phyloP scores from a whole-genome alignment of 495 filamentous ascomycete species.

The Pyrenula massariospora region DNA sequence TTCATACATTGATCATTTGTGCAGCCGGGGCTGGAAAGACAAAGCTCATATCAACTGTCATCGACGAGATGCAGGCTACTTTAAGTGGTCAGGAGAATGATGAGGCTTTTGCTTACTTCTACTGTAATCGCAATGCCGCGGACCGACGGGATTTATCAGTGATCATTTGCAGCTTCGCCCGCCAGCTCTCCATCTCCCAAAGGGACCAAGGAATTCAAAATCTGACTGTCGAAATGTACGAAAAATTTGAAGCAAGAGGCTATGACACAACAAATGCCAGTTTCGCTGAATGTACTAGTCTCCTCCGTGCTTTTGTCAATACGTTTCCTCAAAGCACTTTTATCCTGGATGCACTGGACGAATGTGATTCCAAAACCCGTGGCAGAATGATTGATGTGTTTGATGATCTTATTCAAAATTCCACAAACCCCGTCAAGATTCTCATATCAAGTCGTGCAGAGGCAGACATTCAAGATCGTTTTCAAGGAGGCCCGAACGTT shows the following conservation, averaged over 20 bases:
- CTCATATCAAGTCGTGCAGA: not conserved
- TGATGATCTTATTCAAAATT: not conserved
- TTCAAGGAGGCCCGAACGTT: slow-evolving; percentile 14
- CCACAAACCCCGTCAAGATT: not conserved
- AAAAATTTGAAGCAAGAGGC: not conserved
- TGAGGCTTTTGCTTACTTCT: slow-evolving; percentile 29
- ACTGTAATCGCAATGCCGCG: slow-evolving; percentile 22
- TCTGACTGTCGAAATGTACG: not conserved
- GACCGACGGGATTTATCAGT: slow-evolving; percentile 16
- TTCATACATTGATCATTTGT: not conserved
- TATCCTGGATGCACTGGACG: not conserved
- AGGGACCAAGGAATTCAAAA: slow-evolving; percentile 1
- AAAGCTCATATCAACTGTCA: slow-evolving; percentile 21
- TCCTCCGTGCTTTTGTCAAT: not conserved
- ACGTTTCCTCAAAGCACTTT: not conserved
- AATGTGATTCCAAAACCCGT: not conserved
- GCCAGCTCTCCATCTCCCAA: slow-evolving; percentile 22
- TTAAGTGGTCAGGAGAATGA: slow-evolving; percentile 6
- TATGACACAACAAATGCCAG: not conserved
- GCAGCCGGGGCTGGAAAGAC: slow-evolving; percentile 24
- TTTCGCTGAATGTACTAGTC: not conserved
- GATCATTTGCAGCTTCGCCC: slow-evolving; percentile 21
- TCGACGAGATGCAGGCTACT: slow-evolving; percentile 13
- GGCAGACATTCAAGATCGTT: not conserved
- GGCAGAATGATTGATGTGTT: not conserved